Base-by-base conservation (phyloP, 2,329 filamentous ascomycete genomes). In the Trichophyton rubrum region DNA sequence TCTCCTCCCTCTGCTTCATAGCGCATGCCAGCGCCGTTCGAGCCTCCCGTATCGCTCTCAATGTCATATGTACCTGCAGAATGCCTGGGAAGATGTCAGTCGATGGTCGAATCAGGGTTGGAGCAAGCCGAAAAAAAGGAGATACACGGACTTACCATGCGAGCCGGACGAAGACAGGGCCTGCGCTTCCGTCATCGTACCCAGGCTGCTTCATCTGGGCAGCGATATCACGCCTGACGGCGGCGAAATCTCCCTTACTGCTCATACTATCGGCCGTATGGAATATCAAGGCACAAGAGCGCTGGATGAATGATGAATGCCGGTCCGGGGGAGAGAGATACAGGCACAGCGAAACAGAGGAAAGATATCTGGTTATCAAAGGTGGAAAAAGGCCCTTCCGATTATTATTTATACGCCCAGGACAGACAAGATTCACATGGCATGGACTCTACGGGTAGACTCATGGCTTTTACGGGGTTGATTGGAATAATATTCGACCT, bases 21-120 rank as follows among this genome's bases (percentile, higher is more conserved):
- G 38, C 83, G 78, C 83, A 86, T 86, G 17, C 82, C 83, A 0
- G 84, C 83, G 62, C 84, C 84, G 68, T 86, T 86, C 27, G 78
- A 82, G 41, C 83, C 83, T 40, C 84, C 84, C 0, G 83, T 86
- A 67, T 83, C 79, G 60, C 81, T 81, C 60, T 77, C 75, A 33
- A 73, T 72, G 67, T 83, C 80, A 70, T 85, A 86, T 3, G 83
- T 86, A 30, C 84, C 83, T 0, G 83, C 73, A n/a, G 80, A 80
- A 72, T 86, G 84, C 81, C 81, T 81, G 60, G 55, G 2, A 51
- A 55, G 30, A 58, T 27, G 49, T 43, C 56, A 15, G 43, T 57
- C 43, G 2, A 45, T 13, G 2, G 43, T 27, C 49, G 33, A 8
- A 33, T 13, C 22, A 15, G 22, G 22, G 17, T 40, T 22, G 22